A percentile compares a stretch with the other conserved stretches of the same genome.
phyloP scores from a whole-genome alignment of 1,284 basidiomycete species.

The Cutaneotrichosporon sp. region DNA sequence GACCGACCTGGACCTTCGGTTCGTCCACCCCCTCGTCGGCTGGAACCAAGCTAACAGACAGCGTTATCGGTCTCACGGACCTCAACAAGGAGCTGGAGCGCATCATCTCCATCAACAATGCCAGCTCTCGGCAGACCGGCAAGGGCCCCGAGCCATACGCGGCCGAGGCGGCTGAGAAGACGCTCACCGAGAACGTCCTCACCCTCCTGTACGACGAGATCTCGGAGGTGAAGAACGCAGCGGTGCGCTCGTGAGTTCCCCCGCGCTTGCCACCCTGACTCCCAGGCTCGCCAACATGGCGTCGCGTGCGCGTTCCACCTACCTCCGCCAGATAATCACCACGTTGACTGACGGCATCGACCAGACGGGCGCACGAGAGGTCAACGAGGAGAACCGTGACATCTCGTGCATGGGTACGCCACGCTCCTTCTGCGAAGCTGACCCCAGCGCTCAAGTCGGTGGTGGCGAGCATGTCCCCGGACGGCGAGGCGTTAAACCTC shows the following conservation, averaged over 20 bases:
- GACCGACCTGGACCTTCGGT: slow-evolving; percentile 47
- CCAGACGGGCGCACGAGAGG: slow-evolving; percentile 28
- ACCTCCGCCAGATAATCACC: slow-evolving; percentile 87
- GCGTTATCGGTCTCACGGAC: slow-evolving; percentile 94
- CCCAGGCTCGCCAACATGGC: slow-evolving; percentile 43
- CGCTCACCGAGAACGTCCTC: slow-evolving; percentile 76
- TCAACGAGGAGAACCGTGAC: slow-evolving; percentile 62
- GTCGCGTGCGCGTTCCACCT: slow-evolving; percentile 51
- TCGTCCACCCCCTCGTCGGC: slow-evolving; percentile 1
- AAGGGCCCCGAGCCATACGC: slow-evolving; percentile 49
- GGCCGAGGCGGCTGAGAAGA: slow-evolving; percentile 79
- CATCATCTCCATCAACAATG: slow-evolving; percentile 56
- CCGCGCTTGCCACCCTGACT: not conserved
- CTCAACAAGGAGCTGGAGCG: slow-evolving; percentile 80
- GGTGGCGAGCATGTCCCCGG: slow-evolving; percentile 68
- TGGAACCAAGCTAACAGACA: slow-evolving; percentile 46
- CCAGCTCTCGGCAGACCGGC: not conserved
- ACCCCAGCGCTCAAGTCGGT: slow-evolving; percentile 88
- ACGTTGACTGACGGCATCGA: slow-evolving; percentile 51
- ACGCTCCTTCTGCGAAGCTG: not conserved
- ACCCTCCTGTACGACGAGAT: slow-evolving; percentile 87
- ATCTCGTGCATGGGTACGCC: slow-evolving; percentile 83
- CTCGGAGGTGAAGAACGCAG: slow-evolving; percentile 97
- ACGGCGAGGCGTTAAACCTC: slow-evolving; percentile 3
- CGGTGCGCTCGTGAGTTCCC: slow-evolving; percentile 77